Base-by-base conservation (phyloP, 495 filamentous ascomycete species). In the Aspergillus hancockii region DNA sequence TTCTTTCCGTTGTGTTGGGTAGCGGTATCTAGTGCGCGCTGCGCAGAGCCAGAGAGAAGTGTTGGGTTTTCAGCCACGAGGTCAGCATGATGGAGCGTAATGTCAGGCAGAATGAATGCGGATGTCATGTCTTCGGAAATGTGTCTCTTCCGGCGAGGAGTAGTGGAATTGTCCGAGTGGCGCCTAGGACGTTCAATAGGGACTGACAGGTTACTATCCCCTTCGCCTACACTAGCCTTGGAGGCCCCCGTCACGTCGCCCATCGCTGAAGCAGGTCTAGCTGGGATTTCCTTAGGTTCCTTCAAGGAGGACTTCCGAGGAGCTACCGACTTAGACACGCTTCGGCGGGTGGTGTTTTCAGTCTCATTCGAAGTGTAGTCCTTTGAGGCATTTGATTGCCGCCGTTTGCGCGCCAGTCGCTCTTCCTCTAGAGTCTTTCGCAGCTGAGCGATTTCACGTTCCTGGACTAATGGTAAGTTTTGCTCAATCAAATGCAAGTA, bases 51-150 rank as follows among this genome's bases (percentile, higher is more conserved):
- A 59, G 81, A 75, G n/a, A 80, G 61, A 21, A 65, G 70, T 4
- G 60, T 57, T 21, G 71, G 70, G 41, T 75, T 70, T 31, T 71
- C 67, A 38, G 71, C 62, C 8, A 69, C 68, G 32, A 70, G 45
- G 34, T 73, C 70, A 14, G 72, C 69, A 47, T 72, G 71, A 56
- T 70, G 67, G n/a, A 85, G 64, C 18, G 84, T 88, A 61, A 90
- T 88, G 58, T 90, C 87, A 25, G 86, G 85, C 22, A 89, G 65
- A 55, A 90, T 88, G 69, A 92, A 90, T 12, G 87, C 90, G n/a
- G 90, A 93, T 0, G 90, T 93, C 86, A 91, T 87, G 55, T 89
- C 85, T 13, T 85, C 83, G 23, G 68, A 61, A 22, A 70, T 52
- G 16, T 69, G 69, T 16, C 67, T 70, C 49, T 72, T 76, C 22